These are phyloP conservation scores for Fusarium torulosum DNA, from an alignment of 2,329 filamentous ascomycete genomes.

Conservation along the genomic window DNA sequence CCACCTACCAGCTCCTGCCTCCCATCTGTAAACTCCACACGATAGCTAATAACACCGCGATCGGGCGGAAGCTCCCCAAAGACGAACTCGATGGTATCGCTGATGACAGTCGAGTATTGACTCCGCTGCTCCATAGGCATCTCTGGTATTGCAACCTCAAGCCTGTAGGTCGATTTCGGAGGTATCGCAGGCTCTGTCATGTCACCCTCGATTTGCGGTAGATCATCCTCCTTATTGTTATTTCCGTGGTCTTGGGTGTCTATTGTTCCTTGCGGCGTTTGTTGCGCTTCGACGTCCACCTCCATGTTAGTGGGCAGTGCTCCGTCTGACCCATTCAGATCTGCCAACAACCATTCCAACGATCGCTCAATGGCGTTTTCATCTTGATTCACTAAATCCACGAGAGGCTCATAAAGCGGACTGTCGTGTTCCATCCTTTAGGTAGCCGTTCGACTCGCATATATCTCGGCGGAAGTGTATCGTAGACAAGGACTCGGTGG, in stretches of 20 bases:
- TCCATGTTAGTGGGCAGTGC: not conserved
- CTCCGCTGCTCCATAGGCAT: constrained; percentile 45
- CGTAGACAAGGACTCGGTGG: constrained; percentile 15
- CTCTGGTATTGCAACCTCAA: constrained; percentile 52
- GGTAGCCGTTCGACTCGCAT: constrained; percentile 12
- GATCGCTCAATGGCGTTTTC: constrained; percentile 26
- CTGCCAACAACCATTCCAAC: constrained; percentile 14
- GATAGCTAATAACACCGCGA: constrained; percentile 49
- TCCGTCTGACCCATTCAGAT: constrained; percentile 9
- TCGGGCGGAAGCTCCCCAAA: constrained; percentile 48
- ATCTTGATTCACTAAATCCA: not conserved
- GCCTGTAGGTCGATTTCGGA: constrained; percentile 3
- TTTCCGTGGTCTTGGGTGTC: not conserved
- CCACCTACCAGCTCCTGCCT: constrained; percentile 59
- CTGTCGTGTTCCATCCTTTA: constrained; percentile 35
- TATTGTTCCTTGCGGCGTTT: not conserved
- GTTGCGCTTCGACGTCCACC: not conserved
- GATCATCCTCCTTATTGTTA: not conserved
- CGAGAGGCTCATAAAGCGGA: constrained; percentile 17
- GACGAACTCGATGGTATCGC: constrained; percentile 56
- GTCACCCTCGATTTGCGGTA: not conserved
- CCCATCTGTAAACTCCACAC: constrained; percentile 62
- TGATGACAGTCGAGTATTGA: constrained; percentile 52
- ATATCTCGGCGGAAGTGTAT: not conserved
- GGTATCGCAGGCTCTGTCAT: not conserved